Percentiles rank a stretch among this genome's conserved stretches.
Conservation (phyloP, 306 rosid genomes). For the Cicer judaicum region DNA sequence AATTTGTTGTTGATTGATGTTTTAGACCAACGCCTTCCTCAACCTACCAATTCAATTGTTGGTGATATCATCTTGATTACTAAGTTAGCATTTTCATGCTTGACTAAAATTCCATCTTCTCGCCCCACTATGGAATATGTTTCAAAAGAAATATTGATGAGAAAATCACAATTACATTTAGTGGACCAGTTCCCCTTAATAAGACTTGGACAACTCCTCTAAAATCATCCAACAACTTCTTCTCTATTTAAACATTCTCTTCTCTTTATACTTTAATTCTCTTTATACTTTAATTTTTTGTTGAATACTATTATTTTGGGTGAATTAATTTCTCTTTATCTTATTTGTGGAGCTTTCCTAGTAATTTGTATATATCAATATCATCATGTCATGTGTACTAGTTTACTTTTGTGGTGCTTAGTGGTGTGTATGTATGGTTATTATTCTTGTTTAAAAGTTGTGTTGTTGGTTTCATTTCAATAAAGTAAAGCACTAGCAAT, state of each 20-base stretch:
- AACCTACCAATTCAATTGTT: background rate
- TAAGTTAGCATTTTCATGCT: slow-evolving; percentile 33
- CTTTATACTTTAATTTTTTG: background rate
- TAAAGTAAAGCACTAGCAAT: background rate
- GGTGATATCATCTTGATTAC: slow-evolving; percentile 33
- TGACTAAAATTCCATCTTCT: slow-evolving; percentile 31
- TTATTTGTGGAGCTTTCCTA: background rate
- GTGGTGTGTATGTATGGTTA: background rate
- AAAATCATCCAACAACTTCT: background rate
- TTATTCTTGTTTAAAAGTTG: background rate
- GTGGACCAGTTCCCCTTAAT: background rate
- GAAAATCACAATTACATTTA: slow-evolving; percentile 30
- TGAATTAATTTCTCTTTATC: background rate
- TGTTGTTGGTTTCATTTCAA: background rate
- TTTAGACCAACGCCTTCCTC: slow-evolving; percentile 33
- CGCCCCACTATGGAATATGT: slow-evolving; percentile 44
- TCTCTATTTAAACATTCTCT: too few species aligned
- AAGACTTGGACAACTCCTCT: slow-evolving; percentile 42
- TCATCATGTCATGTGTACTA: background rate
- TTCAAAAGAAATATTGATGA: slow-evolving; percentile 22
- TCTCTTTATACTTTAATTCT: background rate
- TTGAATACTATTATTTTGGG: background rate
- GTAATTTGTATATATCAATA: background rate
- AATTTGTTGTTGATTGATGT: slow-evolving; percentile 30
- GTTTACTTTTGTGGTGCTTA: background rate